A percentile compares a stretch with the other conserved stretches of the same genome.
Conservation (phyloP, 129 eudicot genomes). For the Flaveria robusta region DNA sequence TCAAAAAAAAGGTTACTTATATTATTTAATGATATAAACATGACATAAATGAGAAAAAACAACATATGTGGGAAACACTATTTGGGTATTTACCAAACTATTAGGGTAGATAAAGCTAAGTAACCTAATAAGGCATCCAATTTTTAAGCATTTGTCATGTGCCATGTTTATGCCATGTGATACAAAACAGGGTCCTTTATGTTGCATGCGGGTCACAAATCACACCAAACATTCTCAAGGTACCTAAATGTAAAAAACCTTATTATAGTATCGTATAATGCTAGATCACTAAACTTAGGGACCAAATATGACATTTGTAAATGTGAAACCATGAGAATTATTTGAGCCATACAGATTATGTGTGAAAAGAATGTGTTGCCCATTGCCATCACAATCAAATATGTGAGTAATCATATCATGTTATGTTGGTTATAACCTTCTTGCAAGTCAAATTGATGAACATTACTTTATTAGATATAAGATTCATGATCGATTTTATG, state of each 20-base stretch:
- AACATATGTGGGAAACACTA: constrained; percentile 1
- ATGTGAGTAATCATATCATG: too few relatives aligned
- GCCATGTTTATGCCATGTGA: constrained; percentile 22
- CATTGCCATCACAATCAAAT: not conserved
- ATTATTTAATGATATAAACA: not conserved
- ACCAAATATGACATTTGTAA: constrained; percentile 6
- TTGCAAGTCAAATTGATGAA: not conserved
- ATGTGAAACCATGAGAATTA: not conserved
- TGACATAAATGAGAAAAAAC: not conserved
- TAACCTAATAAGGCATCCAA: constrained; percentile 17
- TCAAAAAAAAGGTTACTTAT: not conserved
- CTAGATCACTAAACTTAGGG: constrained; percentile 15
- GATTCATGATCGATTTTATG: not conserved
- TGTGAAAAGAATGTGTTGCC: constrained; percentile 24
- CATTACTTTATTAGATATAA: not conserved
- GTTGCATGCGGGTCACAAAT: constrained; percentile 27
- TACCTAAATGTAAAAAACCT: constrained; percentile 1
- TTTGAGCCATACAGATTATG: constrained; percentile 17
- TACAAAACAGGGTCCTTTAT: constrained; percentile 2
- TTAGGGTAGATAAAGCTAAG: constrained; percentile 20
- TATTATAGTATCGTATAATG: constrained; percentile 14
- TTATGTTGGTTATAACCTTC: not conserved
- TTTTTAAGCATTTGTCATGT: constrained; percentile 8
- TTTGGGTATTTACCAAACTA: constrained; percentile 11
- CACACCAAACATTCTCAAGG: constrained; percentile 22